Base-by-base conservation (phyloP, 2,329 filamentous ascomycete species). In the Monosporascus sp. region DNA sequence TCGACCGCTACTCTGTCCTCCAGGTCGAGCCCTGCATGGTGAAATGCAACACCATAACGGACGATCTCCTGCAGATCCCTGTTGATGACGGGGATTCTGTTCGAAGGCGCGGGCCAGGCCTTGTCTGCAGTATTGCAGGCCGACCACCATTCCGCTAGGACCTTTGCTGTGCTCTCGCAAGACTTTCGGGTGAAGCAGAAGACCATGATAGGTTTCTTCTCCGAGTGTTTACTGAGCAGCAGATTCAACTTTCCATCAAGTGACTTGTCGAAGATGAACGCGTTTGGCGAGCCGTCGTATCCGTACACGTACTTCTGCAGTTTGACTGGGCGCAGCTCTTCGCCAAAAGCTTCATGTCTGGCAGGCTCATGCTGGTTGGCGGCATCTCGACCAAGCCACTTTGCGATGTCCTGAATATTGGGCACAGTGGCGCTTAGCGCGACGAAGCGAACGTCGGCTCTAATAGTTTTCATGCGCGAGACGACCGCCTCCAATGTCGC, bases 351-450 rank as follows among this genome's bases (percentile, higher is more conserved):
- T 64, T 91, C 86, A 46, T 79, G 75, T 24, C 75, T 74, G 1
- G 91, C 89, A 16, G 89, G 85, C 1, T 84, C 65, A 54, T 84
- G 72, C 24, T 80, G 78, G 37, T 80, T 81, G 0, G 74, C 76
- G 31, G 82, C 72, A 61, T 85, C 80, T 55, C 78, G 86, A 0
- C 90, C 90, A 1, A 96, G 74, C 91, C 90, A 96, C 1, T 76
- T 76, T 5, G 89, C 89, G 58, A 96, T 86, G 64, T 95, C 90
- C 47, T 85, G 77, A 0, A 88, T 87, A 60, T 95, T 95, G 1
- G 90, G 90, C 1, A 95, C 84, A 0, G 90, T 95, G 3, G 90
- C 90, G 65, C 89, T 93, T 46, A 95, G 71, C 1, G 90, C 89
- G 27, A 96, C 74, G 61, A 95, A 94, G 16, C 90, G 84, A 17